Evolutionary conservation across 2,329 filamentous ascomycete species (phyloP), one percentile per base, ranked within the genome.

Genomic region (Fusarium continuum): DNA sequence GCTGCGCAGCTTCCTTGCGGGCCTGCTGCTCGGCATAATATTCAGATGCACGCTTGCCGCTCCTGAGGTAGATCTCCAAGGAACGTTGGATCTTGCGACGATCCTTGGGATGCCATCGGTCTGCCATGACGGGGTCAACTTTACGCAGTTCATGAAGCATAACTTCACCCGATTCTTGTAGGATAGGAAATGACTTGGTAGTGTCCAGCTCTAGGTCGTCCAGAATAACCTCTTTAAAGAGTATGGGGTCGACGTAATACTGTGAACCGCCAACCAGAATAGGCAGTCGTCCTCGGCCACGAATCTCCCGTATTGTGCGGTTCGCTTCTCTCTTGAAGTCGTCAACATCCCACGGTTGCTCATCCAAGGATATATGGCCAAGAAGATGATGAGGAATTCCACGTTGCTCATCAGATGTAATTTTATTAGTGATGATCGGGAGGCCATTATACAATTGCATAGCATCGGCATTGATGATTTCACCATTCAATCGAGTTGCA

Each of bases 391-490:
- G 95, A 5, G 91, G 90, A 10, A 99, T 82, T 9, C 90, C 91
- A 59, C 89, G 85, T 70, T 88, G 88, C 74, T 98, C 94, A 17
- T 87, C 83, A 1, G 73, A 47, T 0, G 91, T 86, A 55, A 98
- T 91, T 74, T 98, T 96, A 76, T 99, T 99, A 22, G 95, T 99
- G 68, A 98, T 94, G 64, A 98, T 89, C 6, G 95, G 93, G 36
- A 99, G 80, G 4, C 95, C 95, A 48, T 86, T 85, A 76, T 99
- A 99, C 78, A 99, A 88, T 75, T 99, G 95, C 93, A 99, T 97
- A 32, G 95, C 95, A 81, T 99, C 95, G 40, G 92, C 92, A 74
- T 99, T 99, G 78, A 99, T 93, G 47, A 99, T 86, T 76, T 99
- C 95, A 72, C 96, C 95, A 75, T 95, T 89, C 77, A 93, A 93